Evolutionary conservation across 345 rosid species (phyloP), one percentile per base, ranked within the genome.

Genomic region (Populus euphratica): DNA sequence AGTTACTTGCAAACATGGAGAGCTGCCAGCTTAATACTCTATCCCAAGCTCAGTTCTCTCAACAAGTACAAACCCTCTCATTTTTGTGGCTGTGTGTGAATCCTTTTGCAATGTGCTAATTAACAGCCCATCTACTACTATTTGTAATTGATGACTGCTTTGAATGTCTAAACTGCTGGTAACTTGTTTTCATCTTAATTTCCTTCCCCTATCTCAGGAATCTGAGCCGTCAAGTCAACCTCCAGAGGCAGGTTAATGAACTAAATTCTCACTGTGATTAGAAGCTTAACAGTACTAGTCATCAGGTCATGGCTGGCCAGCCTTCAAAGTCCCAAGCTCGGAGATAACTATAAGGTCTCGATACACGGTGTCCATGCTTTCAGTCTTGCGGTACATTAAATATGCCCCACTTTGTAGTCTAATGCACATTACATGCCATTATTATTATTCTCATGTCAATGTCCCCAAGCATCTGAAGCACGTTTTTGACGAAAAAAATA

Each of bases 1-100:
- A 90, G 81, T 79, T 91, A 29, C 92, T 91, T 36, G 83, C 78
- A 7, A 87, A 91, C 66, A 90, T 91, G 91, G 96, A 87, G 80
- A 83, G 79, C 79, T 81, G 83, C 83, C 93, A 90, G 71, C 90
- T 90, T 39, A 83, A 33, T 82, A 70, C 88, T 77, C 86, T 87
- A 50, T 85, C 91, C 8, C 88, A 75, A 69, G 49, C 77, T 72
- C 70, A 62, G 47, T 65, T 76, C 14, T 11, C 70, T 66, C 72
- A 18, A 64, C 66, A 70, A 84, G 88, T 85, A 52, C 33, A 17
- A 59, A 27, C 14, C 38, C 50, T 69, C 23, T 33, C 29, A 70
- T 78, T 14, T 31, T 54, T 56, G 54, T 18, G 31, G 47, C 73
- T 25, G 4, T 36, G 14, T n/a, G 5, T 29, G 36, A 10, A 8